phyloP scores from a whole-genome alignment of 2,329 filamentous ascomycete species.

The Eurotiales sp. region DNA sequence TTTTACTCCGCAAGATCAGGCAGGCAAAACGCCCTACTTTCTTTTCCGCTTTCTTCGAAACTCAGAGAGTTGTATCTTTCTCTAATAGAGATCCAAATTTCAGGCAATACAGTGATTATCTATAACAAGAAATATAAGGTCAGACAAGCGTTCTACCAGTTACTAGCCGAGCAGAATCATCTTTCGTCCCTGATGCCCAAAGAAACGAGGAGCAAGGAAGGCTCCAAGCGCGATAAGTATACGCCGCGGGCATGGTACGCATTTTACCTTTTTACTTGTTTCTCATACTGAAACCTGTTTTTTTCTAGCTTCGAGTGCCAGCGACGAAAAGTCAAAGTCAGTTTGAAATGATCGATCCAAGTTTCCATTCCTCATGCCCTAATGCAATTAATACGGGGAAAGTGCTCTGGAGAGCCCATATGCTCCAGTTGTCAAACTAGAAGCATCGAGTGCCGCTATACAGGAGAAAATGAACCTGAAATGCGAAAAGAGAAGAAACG shows the following conservation, averaged over 20 bases:
- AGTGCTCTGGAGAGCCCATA: background rate
- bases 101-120: no score
- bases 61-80: no score
- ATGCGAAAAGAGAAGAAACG: background rate
- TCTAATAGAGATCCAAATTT: no score
- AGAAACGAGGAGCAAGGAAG: no score
- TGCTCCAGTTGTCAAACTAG: background rate
- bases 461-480: background rate
- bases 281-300: background rate
- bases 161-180: no score
- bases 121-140: no score
- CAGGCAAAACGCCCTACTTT: no score
- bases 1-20: no score
- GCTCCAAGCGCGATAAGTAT: constrained; percentile 7
- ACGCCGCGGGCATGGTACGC: background rate
- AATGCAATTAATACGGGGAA: background rate
- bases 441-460: background rate
- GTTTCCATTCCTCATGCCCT: background rate
- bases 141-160: no score
- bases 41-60: no score
- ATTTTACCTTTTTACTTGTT: background rate
- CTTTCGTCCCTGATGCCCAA: no score
- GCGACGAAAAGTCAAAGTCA: background rate
- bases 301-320: background rate
- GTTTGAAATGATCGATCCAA: background rate